Evolutionary conservation across 306 rosid genomes (phyloP).

Genomic region (Trifolium repens): DNA sequence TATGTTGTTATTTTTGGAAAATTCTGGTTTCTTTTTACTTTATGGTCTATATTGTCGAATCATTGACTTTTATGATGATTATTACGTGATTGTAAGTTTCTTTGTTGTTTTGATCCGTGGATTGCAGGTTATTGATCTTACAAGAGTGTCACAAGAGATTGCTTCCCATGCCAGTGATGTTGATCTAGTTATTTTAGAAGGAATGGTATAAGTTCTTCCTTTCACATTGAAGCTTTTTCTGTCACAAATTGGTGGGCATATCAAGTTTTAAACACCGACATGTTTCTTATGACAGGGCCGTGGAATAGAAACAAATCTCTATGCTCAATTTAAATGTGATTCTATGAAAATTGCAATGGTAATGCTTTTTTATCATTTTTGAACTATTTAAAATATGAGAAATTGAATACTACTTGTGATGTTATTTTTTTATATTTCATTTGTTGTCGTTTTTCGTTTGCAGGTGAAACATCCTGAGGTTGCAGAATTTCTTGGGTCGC

Average conservation of each 20-base stretch:
- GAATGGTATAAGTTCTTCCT: constrained; percentile 73
- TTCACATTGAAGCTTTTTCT: constrained; percentile 15
- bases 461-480: constrained; percentile 96
- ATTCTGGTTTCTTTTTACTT: not conserved
- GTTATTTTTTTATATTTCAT: not conserved
- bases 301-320: constrained; percentile 92
- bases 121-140: constrained; percentile 80
- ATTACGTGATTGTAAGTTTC: constrained; percentile 13
- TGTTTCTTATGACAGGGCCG: constrained; percentile 73
- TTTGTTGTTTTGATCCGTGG: constrained; percentile 34
- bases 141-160: constrained; percentile 76
- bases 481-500: constrained; percentile 91
- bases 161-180: constrained; percentile 75
- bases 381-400: constrained; percentile 1
- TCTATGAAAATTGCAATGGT: constrained; percentile 96
- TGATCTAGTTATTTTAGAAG: constrained; percentile 85
- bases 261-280: constrained; percentile 6
- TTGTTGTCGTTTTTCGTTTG: constrained; percentile 24
- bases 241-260: not conserved
- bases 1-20: not conserved
- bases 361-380: constrained; percentile 27
- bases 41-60: not conserved
- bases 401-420: not conserved
- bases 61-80: constrained; percentile 18
- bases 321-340: constrained; percentile 86